Percentiles rank a stretch among this genome's conserved stretches.
Evolutionary conservation across 805 yeast genomes (phyloP).

Genomic region (Metschnikowia rubicola): DNA sequence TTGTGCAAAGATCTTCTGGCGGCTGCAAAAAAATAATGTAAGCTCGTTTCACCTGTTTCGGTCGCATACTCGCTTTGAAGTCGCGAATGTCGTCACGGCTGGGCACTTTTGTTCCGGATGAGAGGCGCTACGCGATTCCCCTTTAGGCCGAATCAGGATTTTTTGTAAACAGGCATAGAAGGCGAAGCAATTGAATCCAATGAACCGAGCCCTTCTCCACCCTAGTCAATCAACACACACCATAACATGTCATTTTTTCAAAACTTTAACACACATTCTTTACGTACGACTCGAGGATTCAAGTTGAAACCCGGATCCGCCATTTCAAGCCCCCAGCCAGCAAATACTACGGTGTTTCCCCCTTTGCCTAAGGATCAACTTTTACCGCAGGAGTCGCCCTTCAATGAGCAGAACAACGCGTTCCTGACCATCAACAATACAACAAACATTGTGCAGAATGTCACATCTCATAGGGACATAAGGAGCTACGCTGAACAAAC

Average conservation of each 20-base stretch:
- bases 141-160: conserved; percentile 12
- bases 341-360: conserved; percentile 32
- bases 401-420: conserved; percentile 3
- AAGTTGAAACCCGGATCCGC: conserved; percentile 40
- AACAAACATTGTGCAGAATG: conserved; percentile 26
- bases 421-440: conserved; percentile 31
- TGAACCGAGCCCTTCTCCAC: background rate
- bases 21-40: background rate
- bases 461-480: conserved; percentile 65
- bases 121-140: background rate
- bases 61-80: background rate
- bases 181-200: conserved; percentile 2
- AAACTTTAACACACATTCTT: conserved; percentile 42
- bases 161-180: conserved; percentile 14
- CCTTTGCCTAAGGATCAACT: conserved; percentile 18
- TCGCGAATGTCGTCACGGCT: too few relatives aligned
- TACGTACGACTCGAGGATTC: conserved; percentile 42
- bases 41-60: background rate
- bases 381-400: conserved; percentile 8
- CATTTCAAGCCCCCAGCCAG: conserved; percentile 38
- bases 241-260: conserved; percentile 37
- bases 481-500: conserved; percentile 92
- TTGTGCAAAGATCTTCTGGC: conserved; percentile 4
- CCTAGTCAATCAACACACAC: background rate
- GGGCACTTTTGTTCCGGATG: too few relatives aligned